These are phyloP conservation scores for Talaromyces trachyspermus DNA, from an alignment of 495 filamentous ascomycete genomes.

Conservation along the genomic window DNA sequence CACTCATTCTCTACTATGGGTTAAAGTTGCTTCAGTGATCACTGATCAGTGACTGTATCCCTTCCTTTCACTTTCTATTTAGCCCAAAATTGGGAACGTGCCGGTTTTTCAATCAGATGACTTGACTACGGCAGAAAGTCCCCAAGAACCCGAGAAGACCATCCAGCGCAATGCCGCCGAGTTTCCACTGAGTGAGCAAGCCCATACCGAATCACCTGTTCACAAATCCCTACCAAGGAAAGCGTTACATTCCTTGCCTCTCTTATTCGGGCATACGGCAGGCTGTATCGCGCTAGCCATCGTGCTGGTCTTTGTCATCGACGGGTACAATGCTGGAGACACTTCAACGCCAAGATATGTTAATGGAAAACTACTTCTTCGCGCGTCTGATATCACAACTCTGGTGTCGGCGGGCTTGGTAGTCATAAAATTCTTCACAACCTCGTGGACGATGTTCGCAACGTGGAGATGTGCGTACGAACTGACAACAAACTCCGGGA, in stretches of 20 bases:
- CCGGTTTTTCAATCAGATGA: no score
- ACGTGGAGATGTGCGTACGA: slow-evolving; percentile 6
- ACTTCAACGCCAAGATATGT: slow-evolving; percentile 3
- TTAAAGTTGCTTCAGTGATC: no score
- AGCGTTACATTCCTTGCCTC: not conserved
- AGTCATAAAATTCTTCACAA: slow-evolving; percentile 10
- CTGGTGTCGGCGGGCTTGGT: slow-evolving; percentile 12
- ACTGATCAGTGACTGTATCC: no score
- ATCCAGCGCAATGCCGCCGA: no score
- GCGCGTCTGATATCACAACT: slow-evolving; percentile 12
- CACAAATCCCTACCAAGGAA: no score
- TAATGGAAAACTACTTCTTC: slow-evolving; percentile 7
- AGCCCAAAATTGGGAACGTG: no score
- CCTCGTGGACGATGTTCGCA: slow-evolving; percentile 9
- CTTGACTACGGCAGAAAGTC: no score
- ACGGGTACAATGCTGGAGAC: slow-evolving; percentile 14
- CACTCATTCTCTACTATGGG: no score
- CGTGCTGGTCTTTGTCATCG: slow-evolving; percentile 6
- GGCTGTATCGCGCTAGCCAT: slow-evolving; percentile 9
- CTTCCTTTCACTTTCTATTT: no score
- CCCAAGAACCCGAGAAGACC: no score
- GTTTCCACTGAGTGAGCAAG: no score
- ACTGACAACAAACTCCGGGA: slow-evolving; percentile 4
- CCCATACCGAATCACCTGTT: no score
- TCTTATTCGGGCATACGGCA: slow-evolving; percentile 6